These are phyloP conservation scores for Sclerotinia sclerotiorum DNA, from an alignment of 2,329 filamentous ascomycete species.

Conservation along the genomic window DNA sequence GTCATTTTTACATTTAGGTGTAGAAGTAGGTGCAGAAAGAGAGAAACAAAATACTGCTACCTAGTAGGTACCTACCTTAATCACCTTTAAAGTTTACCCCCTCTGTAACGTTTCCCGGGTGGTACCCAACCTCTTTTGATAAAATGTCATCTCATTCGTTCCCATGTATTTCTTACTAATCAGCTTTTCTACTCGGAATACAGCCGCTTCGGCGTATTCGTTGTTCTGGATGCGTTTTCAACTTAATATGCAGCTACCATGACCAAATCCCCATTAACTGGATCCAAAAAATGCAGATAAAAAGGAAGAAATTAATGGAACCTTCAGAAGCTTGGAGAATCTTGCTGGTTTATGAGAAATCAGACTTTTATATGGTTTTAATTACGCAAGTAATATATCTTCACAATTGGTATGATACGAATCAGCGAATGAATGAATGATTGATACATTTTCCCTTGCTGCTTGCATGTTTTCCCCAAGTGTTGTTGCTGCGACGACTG, in stretches of 20 bases:
- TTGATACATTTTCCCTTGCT: background rate
- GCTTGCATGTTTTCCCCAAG: background rate
- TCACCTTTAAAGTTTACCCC: too few species aligned
- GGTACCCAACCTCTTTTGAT: too few species aligned
- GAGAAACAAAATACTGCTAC: too few species aligned
- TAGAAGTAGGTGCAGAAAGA: too few species aligned
- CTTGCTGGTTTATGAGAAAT: background rate
- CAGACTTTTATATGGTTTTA: background rate
- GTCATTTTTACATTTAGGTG: too few species aligned
- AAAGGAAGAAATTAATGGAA: background rate
- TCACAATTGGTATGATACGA: background rate
- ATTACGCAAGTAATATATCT: background rate
- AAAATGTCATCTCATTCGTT: background rate
- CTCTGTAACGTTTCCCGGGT: too few species aligned
- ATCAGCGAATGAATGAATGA: too few species aligned
- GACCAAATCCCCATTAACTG: background rate
- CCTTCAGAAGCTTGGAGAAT: background rate
- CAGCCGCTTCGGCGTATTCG: background rate
- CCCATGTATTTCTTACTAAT: background rate
- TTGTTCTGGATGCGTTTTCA: constrained; percentile 9
- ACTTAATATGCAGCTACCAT: background rate
- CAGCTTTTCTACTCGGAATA: background rate
- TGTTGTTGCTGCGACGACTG: constrained; percentile 20
- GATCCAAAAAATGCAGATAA: background rate
- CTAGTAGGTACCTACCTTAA: too few species aligned